Conservation (phyloP, 192 early-diverging fungal genomes). For the Diversispora eburnea region DNA sequence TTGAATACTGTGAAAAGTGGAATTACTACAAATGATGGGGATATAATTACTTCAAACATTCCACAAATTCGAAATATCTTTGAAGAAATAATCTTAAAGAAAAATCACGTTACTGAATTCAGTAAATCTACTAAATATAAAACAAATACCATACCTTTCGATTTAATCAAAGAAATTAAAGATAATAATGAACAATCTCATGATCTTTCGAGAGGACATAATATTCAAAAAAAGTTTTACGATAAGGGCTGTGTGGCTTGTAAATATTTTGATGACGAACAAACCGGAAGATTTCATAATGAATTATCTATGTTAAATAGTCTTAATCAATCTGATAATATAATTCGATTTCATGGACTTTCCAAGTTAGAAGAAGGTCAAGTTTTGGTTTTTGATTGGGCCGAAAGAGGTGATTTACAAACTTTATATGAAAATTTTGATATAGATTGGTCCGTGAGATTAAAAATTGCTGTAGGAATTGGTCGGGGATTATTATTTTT, state of each 20-base stretch:
- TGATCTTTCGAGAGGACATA: background rate
- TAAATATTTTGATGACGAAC: constrained; percentile 18
- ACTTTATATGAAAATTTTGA: constrained; percentile 6
- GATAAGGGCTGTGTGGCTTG: background rate
- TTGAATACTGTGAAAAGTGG: background rate
- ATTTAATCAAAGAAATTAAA: background rate
- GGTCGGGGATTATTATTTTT: constrained; percentile 14
- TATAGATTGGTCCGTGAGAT: background rate
- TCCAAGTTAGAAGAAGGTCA: constrained; percentile 8
- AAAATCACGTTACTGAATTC: background rate
- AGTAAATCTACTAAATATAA: background rate
- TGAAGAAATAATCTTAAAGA: background rate
- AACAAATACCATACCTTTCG: background rate
- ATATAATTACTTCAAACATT: background rate
- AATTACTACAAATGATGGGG: background rate
- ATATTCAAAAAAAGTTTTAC: constrained; percentile 6
- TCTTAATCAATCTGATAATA: constrained; percentile 6
- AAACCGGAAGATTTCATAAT: background rate
- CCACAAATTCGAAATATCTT: background rate
- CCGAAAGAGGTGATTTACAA: constrained; percentile 8
- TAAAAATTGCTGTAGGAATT: constrained; percentile 4
- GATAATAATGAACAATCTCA: background rate
- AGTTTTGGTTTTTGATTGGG: constrained; percentile 23
- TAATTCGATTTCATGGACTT: constrained; percentile 15
- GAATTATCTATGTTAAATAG: constrained; percentile 11